Evolutionary conservation across 192 early-diverging fungal genomes (phyloP).

Genomic region (Obelidium mucronatum): DNA sequence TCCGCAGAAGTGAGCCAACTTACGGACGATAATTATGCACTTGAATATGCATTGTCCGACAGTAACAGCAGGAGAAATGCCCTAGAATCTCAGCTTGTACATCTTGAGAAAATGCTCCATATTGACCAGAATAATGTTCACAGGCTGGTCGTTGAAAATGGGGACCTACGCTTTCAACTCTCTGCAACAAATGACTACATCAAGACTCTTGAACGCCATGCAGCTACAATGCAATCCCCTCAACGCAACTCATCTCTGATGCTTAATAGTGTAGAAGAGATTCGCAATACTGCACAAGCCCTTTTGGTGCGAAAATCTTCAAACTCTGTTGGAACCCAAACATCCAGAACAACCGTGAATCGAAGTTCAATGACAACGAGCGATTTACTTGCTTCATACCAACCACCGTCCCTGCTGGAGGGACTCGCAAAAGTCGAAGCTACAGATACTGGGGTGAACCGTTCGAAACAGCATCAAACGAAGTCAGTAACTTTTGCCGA

Average conservation of each 20-base stretch:
- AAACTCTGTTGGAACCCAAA: conserved; percentile 2
- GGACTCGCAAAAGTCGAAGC: not conserved
- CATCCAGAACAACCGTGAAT: not conserved
- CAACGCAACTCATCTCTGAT: not conserved
- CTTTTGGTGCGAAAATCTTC: not conserved
- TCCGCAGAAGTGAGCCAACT: not conserved
- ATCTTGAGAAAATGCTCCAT: not conserved
- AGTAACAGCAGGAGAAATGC: not conserved
- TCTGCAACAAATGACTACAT: conserved; percentile 4
- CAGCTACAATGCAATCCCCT: not conserved
- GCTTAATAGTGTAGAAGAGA: no score
- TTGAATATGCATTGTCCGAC: conserved; percentile 1
- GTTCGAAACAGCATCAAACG: not conserved
- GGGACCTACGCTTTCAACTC: conserved; percentile 14
- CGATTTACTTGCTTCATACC: not conserved
- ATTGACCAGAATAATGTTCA: not conserved
- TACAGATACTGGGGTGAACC: no score
- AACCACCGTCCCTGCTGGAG: not conserved
- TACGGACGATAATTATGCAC: not conserved
- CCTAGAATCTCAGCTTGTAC: not conserved
- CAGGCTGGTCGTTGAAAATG: not conserved
- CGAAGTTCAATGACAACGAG: conserved; percentile 14
- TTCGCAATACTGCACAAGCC: not conserved
- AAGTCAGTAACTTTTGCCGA: not conserved
- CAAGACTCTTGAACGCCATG: not conserved